These are phyloP conservation scores for Xylaria cubensis DNA, from an alignment of 495 filamentous ascomycete genomes.

Conservation along the genomic window DNA sequence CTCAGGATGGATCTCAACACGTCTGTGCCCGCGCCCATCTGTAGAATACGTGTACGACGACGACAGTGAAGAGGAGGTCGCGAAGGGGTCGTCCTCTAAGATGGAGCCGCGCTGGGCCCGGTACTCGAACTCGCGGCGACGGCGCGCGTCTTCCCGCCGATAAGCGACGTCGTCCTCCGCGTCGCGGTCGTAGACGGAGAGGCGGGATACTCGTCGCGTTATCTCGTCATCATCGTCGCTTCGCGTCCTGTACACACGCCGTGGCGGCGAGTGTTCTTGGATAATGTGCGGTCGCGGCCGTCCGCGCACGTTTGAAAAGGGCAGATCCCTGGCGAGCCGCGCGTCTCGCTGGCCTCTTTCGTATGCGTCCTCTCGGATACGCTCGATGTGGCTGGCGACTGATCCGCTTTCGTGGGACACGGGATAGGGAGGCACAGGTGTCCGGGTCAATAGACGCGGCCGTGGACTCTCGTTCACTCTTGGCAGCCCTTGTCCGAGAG, in stretches of 20 bases:
- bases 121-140: constrained; percentile 7
- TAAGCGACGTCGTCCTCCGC: not conserved
- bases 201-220: constrained; percentile 4
- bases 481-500: not conserved
- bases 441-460: not conserved
- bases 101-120: constrained; percentile 14
- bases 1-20: constrained; percentile 6
- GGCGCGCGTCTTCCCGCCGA: not conserved
- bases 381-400: constrained; percentile 24
- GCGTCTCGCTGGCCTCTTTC: constrained; percentile 25
- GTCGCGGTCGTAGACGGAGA: constrained; percentile 32
- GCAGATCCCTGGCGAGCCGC: constrained; percentile 27
- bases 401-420: not conserved
- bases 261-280: not conserved
- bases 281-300: constrained; percentile 25
- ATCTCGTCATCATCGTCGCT: constrained; percentile 13
- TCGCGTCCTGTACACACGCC: not conserved
- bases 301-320: not conserved
- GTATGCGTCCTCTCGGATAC: constrained; percentile 31
- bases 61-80: not conserved
- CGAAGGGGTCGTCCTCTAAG: constrained; percentile 18
- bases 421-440: not conserved
- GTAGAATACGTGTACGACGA: constrained; percentile 19
- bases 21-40: not conserved
- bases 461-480: not conserved